Base-by-base conservation (phyloP, 148 eudicot species). In the Cornus kousa region DNA sequence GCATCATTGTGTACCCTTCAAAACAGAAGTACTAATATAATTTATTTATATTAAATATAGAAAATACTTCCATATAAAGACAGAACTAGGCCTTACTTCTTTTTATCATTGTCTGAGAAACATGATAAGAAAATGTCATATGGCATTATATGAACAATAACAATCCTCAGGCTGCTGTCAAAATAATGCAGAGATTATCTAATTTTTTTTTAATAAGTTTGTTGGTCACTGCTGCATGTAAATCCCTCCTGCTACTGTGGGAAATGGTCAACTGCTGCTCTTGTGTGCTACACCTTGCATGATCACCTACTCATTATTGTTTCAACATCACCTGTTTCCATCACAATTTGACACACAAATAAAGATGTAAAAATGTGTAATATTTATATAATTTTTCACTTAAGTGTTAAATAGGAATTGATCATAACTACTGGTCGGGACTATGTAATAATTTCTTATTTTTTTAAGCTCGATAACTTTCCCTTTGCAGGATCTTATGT, bases 101-200 rank as follows among this genome's bases (percentile, higher is more conserved):
- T 73, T 46, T 46, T 55, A 46, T 77, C 55, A 31, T 33, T 68
- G 17, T 53, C 60, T 60, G 66, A 62, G 66, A 68, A 31, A 73
- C 67, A 20, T 46, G 74, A 73, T 46, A 73, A 68, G 77, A 69
- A 2, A 67, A 9, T 39, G 78, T n/a, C 80, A 82, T 74, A 31
- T 82, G 77, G 80, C 28, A 66, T 59, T 68, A 60, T 79, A 39
- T 37, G n/a, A 62, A 7, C 11, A 9, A 37, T 9, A 17, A 64
- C n/a, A 37, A 39, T 53, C 53, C 53, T 7, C 53, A 48, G 53
- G 9, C 53, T 48, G 53, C 53, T 48, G 53, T 48, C 5, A 48
- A 48, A 48, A 48, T 1, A 4, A 57, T 0, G 5, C 17, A 13
- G 5, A 9, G 64, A 2, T 14, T 11, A 57, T 13, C 3, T 14